Base-by-base conservation (phyloP, 768 basidiomycete genomes). In the Tubosaeta sp. region DNA sequence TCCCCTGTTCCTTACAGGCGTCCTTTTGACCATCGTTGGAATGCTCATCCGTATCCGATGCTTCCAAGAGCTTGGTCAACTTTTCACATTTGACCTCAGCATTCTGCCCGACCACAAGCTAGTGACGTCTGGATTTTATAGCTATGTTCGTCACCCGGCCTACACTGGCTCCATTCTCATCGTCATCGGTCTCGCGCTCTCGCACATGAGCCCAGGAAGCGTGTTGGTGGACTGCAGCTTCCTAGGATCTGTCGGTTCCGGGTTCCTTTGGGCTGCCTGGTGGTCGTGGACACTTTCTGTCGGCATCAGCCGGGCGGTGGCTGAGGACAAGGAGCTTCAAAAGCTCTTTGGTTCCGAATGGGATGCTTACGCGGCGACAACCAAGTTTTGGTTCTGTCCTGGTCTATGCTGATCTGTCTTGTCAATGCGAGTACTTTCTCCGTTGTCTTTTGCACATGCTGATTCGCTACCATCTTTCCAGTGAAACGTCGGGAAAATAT, bases 51-150 rank as follows among this genome's bases (percentile, higher is more conserved):
- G 81, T 33, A 61, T 80, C 16, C 76, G 72, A 56, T 82, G 81
- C 59, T 83, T 79, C 74, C 69, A 65, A 50, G 72, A 76, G 25
- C 77, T 83, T 17, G 81, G 80, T 2, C 61, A 71, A 1, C 65
- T 81, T 50, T 83, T 83, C 69, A 82, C 81, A 0, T 83, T 82
- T 61, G 80, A 82, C 59, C 72, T 83, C 44, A 80, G 80, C 43
- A 63, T 83, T 38, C 78, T 76, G 49, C 78, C 79, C 2, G 63
- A 68, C 29, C 82, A 83, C 66, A 72, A 65, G 44, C 72, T 82
- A 43, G 67, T 82, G 55, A 81, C 79, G 3, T 61, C 65, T 17
- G 74, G 79, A 17, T 76, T 72, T 52, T 82, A 82, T 60, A 52
- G 65, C 6, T 75, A 75, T 51, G 81, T 81, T 48, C 76, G 81